Base-by-base conservation (phyloP, 139 green algal species). In the Tetradesmus obliquus region DNA sequence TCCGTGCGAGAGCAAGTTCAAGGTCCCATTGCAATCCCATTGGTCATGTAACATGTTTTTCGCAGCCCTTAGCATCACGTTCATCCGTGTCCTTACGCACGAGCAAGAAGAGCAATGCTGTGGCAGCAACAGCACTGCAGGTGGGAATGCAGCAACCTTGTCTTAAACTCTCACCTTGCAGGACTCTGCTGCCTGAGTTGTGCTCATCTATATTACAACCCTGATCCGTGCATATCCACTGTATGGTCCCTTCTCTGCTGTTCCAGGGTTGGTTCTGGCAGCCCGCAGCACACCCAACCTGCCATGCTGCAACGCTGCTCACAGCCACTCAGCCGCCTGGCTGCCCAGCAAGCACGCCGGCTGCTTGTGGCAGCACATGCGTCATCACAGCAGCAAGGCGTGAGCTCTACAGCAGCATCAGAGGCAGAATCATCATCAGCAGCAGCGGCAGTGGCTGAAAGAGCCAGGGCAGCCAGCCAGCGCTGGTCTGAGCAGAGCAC, bases 371-470 rank as follows among this genome's bases (percentile, higher is more conserved):
- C 85, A 4, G 5, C 85, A 51, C 22, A 55, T 20, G 84, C 83
- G 13, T 15, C 19, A 72, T 13, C 80, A 58, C 53, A 69, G 13
- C 85, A 89, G 45, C 85, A 82, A 82, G 3, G 45, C 24, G 45
- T 45, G 69, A 62, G 22, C 55, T 82, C 76, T 55, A 3, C 62
- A 20, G 62, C 85, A 82, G 17, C 80, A 88, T 6, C 83, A 55
- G 55, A 51, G 55, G 10, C 66, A 55, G 55, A 32, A 84, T 12
- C 72, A 32, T 8, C 87, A 91, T 6, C 54, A 86, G 32, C 10
- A 82, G 55, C 3, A 96, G 71, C 12, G 62, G 84, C 32, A 97
- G 91, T 90, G 93, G 91, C 53, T 87, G 32, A n/a, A 69, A 66
- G 19, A n/a, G 93, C 3, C 32, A 17, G 24, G 62, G 66, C 53